These are phyloP conservation scores for Venturia effusa DNA, from an alignment of 2,329 filamentous ascomycete genomes.

Conservation along the genomic window DNA sequence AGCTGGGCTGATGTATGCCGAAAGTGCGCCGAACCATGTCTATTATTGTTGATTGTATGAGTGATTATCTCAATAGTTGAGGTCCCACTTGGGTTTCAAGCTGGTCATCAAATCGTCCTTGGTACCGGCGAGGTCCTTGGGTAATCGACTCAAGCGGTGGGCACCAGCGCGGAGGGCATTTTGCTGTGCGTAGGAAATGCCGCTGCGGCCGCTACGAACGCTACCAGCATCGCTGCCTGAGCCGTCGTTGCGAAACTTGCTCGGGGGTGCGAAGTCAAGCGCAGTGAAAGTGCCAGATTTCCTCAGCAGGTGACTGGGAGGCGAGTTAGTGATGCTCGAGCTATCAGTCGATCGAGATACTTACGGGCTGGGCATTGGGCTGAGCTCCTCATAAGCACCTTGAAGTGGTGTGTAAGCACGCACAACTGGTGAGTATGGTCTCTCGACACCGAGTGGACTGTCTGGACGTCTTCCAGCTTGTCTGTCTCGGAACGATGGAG, in stretches of 20 bases:
- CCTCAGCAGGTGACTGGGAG: slow-evolving; percentile 53
- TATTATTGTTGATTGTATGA: background rate
- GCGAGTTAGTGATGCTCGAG: background rate
- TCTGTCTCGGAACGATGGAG: slow-evolving; percentile 48
- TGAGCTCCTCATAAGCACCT: slow-evolving; percentile 77
- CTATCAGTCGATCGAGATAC: slow-evolving; percentile 28
- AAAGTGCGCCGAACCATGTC: background rate
- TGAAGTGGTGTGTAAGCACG: slow-evolving; percentile 67
- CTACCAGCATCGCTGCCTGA: slow-evolving; percentile 35
- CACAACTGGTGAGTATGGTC: slow-evolving; percentile 65
- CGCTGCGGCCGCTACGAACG: slow-evolving; percentile 61
- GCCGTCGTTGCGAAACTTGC: slow-evolving; percentile 49
- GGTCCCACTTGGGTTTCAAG: slow-evolving; percentile 46
- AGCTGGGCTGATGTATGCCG: background rate
- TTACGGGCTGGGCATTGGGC: slow-evolving; percentile 82
- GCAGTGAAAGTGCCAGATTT: slow-evolving; percentile 70
- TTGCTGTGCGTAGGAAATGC: slow-evolving; percentile 60
- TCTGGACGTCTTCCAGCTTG: slow-evolving; percentile 53
- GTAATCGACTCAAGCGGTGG: slow-evolving; percentile 76
- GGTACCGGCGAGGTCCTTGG: slow-evolving; percentile 71
- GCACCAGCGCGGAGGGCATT: slow-evolving; percentile 70
- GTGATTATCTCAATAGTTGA: background rate
- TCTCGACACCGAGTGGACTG: slow-evolving; percentile 44
- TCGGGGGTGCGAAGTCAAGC: slow-evolving; percentile 71
- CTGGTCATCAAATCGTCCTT: slow-evolving; percentile 53